Evolutionary conservation across 2,329 filamentous ascomycete species (phyloP).

Genomic region (Fusarium luffae): DNA sequence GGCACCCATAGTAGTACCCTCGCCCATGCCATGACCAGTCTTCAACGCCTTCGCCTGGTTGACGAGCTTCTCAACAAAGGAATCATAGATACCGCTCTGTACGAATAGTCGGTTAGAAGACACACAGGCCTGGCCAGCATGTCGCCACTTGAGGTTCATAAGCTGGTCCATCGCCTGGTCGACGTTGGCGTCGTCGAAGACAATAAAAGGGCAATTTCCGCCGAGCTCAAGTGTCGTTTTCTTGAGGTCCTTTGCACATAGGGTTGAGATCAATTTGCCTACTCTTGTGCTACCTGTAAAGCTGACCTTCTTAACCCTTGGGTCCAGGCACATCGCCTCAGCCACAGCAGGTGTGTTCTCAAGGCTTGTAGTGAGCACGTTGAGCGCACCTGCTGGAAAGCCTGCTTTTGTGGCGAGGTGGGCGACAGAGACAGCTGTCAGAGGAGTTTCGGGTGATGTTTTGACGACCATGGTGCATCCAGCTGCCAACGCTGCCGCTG

Average conservation of each 20-base stretch:
- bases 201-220: slow-evolving; percentile 74
- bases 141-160: slow-evolving; percentile 69
- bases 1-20: neutral
- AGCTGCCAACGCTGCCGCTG: slow-evolving; percentile 70
- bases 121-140: slow-evolving; percentile 69
- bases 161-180: neutral
- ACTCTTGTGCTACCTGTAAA: slow-evolving; percentile 80
- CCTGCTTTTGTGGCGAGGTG: slow-evolving; percentile 76
- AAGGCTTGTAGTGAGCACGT: slow-evolving; percentile 57
- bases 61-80: neutral
- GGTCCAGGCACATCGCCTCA: slow-evolving; percentile 58
- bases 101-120: neutral
- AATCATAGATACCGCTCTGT: neutral
- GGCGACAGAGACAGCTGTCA: slow-evolving; percentile 75
- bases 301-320: slow-evolving; percentile 70
- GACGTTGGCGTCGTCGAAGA: slow-evolving; percentile 72
- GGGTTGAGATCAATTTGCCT: slow-evolving; percentile 71
- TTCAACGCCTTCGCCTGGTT: neutral
- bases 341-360: slow-evolving; percentile 56
- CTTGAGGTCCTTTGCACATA: slow-evolving; percentile 72
- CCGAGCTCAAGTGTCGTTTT: slow-evolving; percentile 76
- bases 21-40: neutral
- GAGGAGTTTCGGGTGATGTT: slow-evolving; percentile 77
- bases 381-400: slow-evolving; percentile 77
- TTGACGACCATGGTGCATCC: slow-evolving; percentile 81